These are phyloP conservation scores for Trichophyton simii DNA, from an alignment of 2,329 filamentous ascomycete genomes.

Conservation along the genomic window DNA sequence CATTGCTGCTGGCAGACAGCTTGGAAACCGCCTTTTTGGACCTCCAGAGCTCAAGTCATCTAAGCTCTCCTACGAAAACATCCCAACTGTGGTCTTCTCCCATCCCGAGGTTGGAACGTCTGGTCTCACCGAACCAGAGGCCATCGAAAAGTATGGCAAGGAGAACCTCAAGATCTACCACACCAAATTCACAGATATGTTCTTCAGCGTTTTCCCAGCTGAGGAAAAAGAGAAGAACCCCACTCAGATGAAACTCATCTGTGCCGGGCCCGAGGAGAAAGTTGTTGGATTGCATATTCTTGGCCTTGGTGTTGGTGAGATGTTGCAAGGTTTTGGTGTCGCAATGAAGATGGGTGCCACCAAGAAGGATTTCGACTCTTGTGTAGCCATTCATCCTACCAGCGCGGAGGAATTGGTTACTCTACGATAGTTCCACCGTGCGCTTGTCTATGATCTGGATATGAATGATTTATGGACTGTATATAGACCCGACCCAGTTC, in stretches of 20 bases:
- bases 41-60: conserved; percentile 32
- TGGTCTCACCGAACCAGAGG: conserved; percentile 40
- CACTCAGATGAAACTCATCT: conserved; percentile 41
- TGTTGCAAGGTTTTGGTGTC: conserved; percentile 65
- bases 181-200: conserved; percentile 40
- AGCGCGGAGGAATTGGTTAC: conserved; percentile 60
- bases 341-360: conserved; percentile 70
- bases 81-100: conserved; percentile 42
- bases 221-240: conserved; percentile 40
- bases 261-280: conserved; percentile 37
- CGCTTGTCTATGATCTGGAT: background rate
- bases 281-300: conserved; percentile 41
- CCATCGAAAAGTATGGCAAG: conserved; percentile 36
- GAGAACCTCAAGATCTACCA: conserved; percentile 41
- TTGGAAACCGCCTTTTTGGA: conserved; percentile 40
- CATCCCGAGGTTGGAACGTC: conserved; percentile 40
- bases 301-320: conserved; percentile 43
- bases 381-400: conserved; percentile 65
- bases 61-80: conserved; percentile 38
- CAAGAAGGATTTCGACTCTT: conserved; percentile 63
- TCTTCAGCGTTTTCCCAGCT: conserved; percentile 34
- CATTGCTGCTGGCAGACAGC: conserved; percentile 40
- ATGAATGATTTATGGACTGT: background rate
- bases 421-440: background rate
- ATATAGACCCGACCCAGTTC: background rate